Conservation (phyloP, 2,329 filamentous ascomycete genomes). For the Colletotrichum aenigma region DNA sequence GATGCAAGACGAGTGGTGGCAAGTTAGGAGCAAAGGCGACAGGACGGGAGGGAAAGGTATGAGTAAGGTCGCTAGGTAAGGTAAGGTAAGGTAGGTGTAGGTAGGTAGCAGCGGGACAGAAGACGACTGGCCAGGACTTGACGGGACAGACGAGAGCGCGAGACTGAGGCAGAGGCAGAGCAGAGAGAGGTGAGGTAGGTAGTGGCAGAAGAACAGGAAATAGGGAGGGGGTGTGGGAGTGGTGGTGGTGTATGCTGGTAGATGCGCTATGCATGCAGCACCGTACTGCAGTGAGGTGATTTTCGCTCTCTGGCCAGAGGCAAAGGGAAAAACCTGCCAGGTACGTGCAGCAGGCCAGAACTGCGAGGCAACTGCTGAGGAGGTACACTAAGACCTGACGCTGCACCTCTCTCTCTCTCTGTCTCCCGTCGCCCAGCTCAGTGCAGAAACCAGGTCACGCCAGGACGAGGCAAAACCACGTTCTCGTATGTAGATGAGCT, state of each 20-base stretch:
- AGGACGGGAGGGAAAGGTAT: background rate
- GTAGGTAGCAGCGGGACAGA: background rate
- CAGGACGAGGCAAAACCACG: background rate
- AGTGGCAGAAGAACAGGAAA: background rate
- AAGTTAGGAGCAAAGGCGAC: slow-evolving; percentile 6
- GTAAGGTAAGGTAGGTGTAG: background rate
- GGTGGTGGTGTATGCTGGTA: slow-evolving; percentile 14
- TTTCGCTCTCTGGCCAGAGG: slow-evolving; percentile 5
- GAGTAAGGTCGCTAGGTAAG: background rate
- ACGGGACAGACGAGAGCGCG: background rate
- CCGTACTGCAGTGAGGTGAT: slow-evolving; percentile 18
- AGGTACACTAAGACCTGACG: background rate
- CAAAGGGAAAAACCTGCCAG: slow-evolving; percentile 22
- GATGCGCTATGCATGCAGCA: slow-evolving; percentile 20
- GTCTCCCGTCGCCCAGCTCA: background rate
- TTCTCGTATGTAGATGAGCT: slow-evolving; percentile 1
- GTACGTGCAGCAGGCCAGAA: background rate
- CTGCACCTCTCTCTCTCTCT: background rate
- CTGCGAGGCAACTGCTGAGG: background rate
- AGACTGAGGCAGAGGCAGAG: slow-evolving; percentile 21
- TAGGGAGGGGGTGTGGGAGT: slow-evolving; percentile 14
- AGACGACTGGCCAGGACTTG: background rate
- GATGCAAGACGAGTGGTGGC: slow-evolving; percentile 20
- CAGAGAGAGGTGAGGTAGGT: background rate
- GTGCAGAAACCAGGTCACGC: background rate